A percentile compares a stretch with the other conserved stretches of the same genome.
Evolutionary conservation across 164 flowering plant genomes (phyloP).

Genomic region (Cinnamomum chago): DNA sequence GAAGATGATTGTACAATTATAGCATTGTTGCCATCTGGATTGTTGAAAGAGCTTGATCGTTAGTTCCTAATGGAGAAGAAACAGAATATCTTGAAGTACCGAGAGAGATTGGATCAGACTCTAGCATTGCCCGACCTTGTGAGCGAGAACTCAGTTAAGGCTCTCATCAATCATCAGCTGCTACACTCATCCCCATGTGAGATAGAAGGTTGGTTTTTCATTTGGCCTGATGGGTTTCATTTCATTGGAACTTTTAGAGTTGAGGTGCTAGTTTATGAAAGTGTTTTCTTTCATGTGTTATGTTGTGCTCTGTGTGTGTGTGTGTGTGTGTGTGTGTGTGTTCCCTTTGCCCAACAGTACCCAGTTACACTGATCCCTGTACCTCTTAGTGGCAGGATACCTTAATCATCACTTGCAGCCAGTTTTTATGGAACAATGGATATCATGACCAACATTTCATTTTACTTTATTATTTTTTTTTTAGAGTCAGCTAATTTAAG

Average conservation of each 20-base stretch:
- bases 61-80: constrained; percentile 29
- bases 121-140: constrained; percentile 56
- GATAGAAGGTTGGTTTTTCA: constrained; percentile 36
- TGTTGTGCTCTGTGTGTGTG: not conserved
- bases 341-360: too few relatives aligned
- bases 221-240: not conserved
- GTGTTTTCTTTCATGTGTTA: not conserved
- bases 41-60: not conserved
- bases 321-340: too few relatives aligned
- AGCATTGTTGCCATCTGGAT: not conserved
- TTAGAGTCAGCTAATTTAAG: not conserved
- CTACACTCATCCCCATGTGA: constrained; percentile 32
- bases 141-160: constrained; percentile 37
- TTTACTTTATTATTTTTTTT: too few relatives aligned
- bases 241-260: not conserved
- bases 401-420: too few relatives aligned
- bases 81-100: constrained; percentile 44
- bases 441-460: not conserved
- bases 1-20: not conserved
- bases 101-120: constrained; percentile 67
- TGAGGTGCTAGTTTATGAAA: not conserved
- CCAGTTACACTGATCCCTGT: too few relatives aligned
- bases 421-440: not conserved
- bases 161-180: constrained; percentile 62
- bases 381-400: too few relatives aligned